phyloP scores from a whole-genome alignment of 139 green algal species.

The Choricystis sp. region DNA sequence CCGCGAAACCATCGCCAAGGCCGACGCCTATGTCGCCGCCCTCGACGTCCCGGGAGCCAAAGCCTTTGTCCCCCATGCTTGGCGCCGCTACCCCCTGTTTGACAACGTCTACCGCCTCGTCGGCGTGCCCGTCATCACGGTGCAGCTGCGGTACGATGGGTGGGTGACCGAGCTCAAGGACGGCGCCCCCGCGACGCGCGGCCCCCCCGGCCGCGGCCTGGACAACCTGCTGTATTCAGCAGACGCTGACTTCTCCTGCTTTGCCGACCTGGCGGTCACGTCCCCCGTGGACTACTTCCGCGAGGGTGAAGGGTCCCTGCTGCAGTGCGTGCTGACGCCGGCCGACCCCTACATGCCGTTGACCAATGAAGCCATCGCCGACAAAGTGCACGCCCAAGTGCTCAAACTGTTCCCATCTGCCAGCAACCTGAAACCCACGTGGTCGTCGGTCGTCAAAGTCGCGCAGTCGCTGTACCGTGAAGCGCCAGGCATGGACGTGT shows the following conservation, averaged over 20 bases:
- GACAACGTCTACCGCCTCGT: conserved; percentile 80
- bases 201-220: conserved; percentile 27
- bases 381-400: conserved; percentile 65
- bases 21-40: conserved; percentile 84
- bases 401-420: conserved; percentile 76
- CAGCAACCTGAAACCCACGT: conserved; percentile 43
- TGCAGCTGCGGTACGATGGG: conserved; percentile 90
- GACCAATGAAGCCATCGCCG: conserved; percentile 79
- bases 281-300: conserved; percentile 86
- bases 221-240: conserved; percentile 89
- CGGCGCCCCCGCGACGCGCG: conserved; percentile 2
- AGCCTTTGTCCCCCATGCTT: conserved; percentile 58
- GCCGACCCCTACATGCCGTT: conserved; percentile 83
- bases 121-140: conserved; percentile 92
- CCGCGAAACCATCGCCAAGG: conserved; percentile 40
- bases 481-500: conserved; percentile 72
- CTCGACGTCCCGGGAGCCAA: conserved; percentile 88
- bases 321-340: conserved; percentile 87
- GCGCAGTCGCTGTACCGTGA: conserved; percentile 82
- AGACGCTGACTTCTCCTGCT: conserved; percentile 89
- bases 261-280: conserved; percentile 86
- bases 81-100: conserved; percentile 56
- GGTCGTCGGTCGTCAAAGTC: conserved; percentile 89
- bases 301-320: conserved; percentile 69
- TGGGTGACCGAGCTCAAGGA: conserved; percentile 85